phyloP scores from a whole-genome alignment of 2,329 filamentous ascomycete genomes.

The Daldinia sp. region DNA sequence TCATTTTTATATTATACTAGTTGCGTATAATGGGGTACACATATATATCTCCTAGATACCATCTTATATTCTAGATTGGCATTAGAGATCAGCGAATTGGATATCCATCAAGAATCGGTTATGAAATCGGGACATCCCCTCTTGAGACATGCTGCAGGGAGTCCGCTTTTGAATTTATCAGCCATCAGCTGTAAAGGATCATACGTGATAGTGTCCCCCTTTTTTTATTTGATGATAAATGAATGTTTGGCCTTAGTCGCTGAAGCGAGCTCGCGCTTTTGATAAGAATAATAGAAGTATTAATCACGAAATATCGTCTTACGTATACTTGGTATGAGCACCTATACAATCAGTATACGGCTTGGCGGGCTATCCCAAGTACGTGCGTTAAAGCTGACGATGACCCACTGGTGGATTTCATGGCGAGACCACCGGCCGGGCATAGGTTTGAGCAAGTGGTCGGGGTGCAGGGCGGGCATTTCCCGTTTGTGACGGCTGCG shows the following conservation, averaged over 20 bases:
- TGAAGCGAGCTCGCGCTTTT: background rate
- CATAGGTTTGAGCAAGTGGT: background rate
- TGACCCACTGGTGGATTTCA: background rate
- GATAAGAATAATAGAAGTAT: background rate
- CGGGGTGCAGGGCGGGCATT: background rate
- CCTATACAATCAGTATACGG: background rate
- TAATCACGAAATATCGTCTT: background rate
- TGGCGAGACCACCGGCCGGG: background rate
- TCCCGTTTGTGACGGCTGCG: background rate
- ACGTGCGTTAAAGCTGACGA: background rate
- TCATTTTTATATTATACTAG: conserved; percentile 3
- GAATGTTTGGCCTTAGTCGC: background rate
- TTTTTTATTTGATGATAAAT: background rate
- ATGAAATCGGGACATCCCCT: background rate
- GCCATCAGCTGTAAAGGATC: background rate
- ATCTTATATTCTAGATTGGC: conserved; percentile 4
- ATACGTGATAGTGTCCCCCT: background rate
- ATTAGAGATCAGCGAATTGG: conserved; percentile 9
- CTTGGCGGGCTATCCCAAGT: background rate
- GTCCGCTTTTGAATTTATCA: background rate
- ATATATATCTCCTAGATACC: background rate
- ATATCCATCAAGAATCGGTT: conserved; percentile 2
- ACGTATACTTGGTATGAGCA: background rate
- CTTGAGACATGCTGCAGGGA: background rate
- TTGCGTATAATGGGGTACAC: background rate